phyloP scores from a whole-genome alignment of 257 asterid species.

The Echites panduratus region DNA sequence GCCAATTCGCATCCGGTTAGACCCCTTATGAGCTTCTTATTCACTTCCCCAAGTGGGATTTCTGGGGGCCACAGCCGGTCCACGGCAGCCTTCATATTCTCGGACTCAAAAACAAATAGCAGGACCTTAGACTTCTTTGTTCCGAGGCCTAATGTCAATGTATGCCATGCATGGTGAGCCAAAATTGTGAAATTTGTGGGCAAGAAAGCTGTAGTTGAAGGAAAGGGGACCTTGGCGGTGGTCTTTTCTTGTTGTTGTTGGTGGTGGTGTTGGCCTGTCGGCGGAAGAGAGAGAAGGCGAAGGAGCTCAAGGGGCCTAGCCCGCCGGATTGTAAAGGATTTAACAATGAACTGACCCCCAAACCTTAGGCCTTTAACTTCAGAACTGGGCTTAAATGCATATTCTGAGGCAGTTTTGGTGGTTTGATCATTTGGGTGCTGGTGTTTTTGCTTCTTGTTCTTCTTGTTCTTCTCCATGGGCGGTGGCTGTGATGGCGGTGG shows the following conservation, averaged over 20 bases:
- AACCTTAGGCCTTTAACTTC: slow-evolving; percentile 87
- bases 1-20: slow-evolving; percentile 72
- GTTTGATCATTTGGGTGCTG: slow-evolving; percentile 76
- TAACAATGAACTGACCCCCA: slow-evolving; percentile 89
- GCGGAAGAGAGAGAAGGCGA: slow-evolving; percentile 77
- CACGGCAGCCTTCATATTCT: slow-evolving; percentile 42
- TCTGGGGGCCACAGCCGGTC: slow-evolving; percentile 80
- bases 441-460: slow-evolving; percentile 57
- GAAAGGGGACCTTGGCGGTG: slow-evolving; percentile 23
- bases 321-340: slow-evolving; percentile 88
- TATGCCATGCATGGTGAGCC: slow-evolving; percentile 99
- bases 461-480: slow-evolving; percentile 47
- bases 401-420: slow-evolving; percentile 46
- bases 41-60: slow-evolving; percentile 91
- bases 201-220: slow-evolving; percentile 72
- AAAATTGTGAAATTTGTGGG: slow-evolving; percentile 96
- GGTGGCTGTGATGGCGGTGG: slow-evolving; percentile 5
- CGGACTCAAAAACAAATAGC: slow-evolving; percentile 82
- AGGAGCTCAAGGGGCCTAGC: slow-evolving; percentile 63
- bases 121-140: slow-evolving; percentile 83
- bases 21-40: slow-evolving; percentile 67
- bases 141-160: slow-evolving; percentile 84
- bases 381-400: slow-evolving; percentile 58
- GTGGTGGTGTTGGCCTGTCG: slow-evolving; percentile 13
- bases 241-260: not conserved